A percentile compares a stretch with the other conserved stretches of the same genome.
These are phyloP conservation scores for Suillus discolor DNA, from an alignment of 768 basidiomycete species.

Conservation along the genomic window DNA sequence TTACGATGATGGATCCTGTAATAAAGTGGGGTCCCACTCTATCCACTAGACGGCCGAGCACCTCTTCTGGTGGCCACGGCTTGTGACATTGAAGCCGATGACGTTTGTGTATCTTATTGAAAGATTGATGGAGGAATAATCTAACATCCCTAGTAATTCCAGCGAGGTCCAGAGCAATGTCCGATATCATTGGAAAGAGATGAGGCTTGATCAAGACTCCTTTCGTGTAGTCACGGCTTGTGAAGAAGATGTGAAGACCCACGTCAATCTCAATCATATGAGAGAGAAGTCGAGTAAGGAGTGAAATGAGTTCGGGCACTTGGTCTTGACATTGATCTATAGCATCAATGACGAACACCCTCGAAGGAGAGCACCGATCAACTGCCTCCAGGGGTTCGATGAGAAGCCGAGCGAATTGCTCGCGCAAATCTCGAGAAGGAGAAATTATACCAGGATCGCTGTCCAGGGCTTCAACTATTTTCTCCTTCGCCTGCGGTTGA, in stretches of 20 bases:
- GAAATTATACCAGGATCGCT: background rate
- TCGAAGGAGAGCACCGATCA: background rate
- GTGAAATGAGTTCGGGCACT: background rate
- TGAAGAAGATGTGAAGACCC: background rate
- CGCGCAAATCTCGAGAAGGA: background rate
- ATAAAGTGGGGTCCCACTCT: background rate
- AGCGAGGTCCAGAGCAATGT: background rate
- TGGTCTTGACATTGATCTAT: conserved; percentile 1
- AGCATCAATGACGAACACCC: background rate
- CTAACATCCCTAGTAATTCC: fast-evolving
- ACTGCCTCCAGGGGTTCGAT: background rate
- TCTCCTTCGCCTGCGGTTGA: background rate
- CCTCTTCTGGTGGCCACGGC: background rate
- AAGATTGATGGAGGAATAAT: background rate
- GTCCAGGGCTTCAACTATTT: background rate
- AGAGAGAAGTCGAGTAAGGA: conserved; percentile 1
- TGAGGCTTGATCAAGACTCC: background rate
- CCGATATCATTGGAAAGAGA: background rate
- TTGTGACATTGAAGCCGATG: background rate
- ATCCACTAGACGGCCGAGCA: background rate
- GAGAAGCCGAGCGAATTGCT: background rate
- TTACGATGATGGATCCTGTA: background rate
- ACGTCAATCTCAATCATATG: background rate
- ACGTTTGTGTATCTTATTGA: background rate
- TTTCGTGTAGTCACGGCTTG: background rate